Percentiles rank a stretch among this genome's conserved stretches.
phyloP scores from a whole-genome alignment of 352 stramenopile genomes.

The Globisporangium takayamanum region DNA sequence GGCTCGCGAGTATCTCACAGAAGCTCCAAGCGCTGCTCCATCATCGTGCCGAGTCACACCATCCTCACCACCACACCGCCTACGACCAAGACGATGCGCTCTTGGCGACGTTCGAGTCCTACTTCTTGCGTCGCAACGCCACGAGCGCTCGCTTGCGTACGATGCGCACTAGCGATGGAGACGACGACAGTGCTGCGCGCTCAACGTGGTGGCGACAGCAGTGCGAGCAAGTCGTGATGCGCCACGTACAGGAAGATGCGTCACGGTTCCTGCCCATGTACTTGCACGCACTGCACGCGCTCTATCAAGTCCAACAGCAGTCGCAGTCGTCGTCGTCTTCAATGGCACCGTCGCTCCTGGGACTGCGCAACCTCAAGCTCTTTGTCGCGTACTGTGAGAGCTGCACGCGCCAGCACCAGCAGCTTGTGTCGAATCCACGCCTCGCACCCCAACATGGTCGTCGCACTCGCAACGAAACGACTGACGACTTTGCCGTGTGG shows the following conservation, averaged over 20 bases:
- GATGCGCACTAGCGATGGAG: conserved; percentile 16
- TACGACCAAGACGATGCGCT: conserved; percentile 22
- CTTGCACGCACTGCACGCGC: conserved; percentile 44
- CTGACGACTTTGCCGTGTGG: conserved; percentile 25
- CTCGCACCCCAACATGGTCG: background rate
- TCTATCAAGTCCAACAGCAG: conserved; percentile 47
- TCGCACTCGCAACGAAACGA: background rate
- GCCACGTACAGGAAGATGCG: conserved; percentile 21
- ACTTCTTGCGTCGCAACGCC: conserved; percentile 16
- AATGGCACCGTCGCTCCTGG: conserved; percentile 15
- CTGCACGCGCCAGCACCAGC: background rate
- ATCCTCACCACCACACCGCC: background rate
- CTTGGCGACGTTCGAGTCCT: conserved; percentile 22
- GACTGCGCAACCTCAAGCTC: conserved; percentile 42
- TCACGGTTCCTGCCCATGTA: conserved; percentile 32
- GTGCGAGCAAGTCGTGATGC: conserved; percentile 26
- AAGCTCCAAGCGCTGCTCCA: conserved; percentile 16
- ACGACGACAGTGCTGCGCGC: background rate
- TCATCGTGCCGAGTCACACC: background rate
- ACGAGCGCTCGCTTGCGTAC: background rate
- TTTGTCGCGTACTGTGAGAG: conserved; percentile 18
- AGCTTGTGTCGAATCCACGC: background rate
- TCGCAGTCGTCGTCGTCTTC: conserved; percentile 13
- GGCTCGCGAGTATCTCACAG: conserved; percentile 14
- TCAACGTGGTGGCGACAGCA: conserved; percentile 10